A percentile compares a stretch with the other conserved stretches of the same genome.
These are phyloP conservation scores for Hemileia vastatrix DNA, from an alignment of 1,284 basidiomycete species.

Conservation along the genomic window DNA sequence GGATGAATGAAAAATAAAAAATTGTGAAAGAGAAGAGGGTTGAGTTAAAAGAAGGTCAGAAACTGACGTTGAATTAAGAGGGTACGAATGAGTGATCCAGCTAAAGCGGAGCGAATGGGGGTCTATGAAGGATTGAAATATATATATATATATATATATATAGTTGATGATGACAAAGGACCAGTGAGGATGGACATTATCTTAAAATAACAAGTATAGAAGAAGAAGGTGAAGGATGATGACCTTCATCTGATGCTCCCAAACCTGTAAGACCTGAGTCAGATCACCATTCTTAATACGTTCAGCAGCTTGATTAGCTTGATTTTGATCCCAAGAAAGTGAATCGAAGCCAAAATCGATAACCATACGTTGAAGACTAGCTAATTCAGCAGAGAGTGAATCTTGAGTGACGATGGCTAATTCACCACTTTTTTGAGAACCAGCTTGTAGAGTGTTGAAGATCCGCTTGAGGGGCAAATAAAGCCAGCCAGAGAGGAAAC, in stretches of 20 bases:
- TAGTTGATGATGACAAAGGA: background rate
- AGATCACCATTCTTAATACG: constrained; percentile 73
- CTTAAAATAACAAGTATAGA: background rate
- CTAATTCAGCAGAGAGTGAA: constrained; percentile 49
- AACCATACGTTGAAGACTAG: constrained; percentile 83
- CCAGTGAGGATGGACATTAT: background rate
- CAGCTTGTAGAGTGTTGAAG: constrained; percentile 68
- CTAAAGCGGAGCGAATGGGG: constrained; percentile 69
- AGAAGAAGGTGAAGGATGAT: background rate
- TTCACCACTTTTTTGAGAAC: constrained; percentile 60
- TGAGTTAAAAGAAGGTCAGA: constrained; percentile 37
- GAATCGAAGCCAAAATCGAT: constrained; percentile 72
- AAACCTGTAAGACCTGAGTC: constrained; percentile 74
- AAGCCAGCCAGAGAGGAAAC: constrained; percentile 76
- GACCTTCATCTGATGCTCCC: constrained; percentile 79
- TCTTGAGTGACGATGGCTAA: constrained; percentile 62
- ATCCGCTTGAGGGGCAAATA: constrained; percentile 76
- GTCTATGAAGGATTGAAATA: constrained; percentile 46
- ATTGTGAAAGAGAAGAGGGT: background rate
- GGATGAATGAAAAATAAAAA: background rate
- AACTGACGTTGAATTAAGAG: constrained; percentile 94
- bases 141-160: no score
- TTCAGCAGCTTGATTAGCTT: constrained; percentile 57
- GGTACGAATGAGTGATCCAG: constrained; percentile 72
- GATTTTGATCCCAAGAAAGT: constrained; percentile 54